These are phyloP conservation scores for Amanita molliuscula DNA, from an alignment of 768 basidiomycete species.

Conservation along the genomic window DNA sequence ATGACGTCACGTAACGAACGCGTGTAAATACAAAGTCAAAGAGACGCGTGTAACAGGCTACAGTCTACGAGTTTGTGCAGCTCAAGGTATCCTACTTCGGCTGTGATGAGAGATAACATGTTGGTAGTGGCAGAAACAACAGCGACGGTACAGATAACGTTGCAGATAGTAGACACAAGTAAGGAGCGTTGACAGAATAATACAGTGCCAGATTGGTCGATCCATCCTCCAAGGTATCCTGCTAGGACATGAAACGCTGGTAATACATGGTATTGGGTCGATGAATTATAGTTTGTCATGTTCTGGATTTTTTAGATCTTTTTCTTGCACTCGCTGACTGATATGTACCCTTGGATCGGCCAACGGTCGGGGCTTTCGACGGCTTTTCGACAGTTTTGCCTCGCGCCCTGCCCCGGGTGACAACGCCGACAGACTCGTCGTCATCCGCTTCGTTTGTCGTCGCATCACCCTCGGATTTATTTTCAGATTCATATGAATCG, in stretches of 20 bases:
- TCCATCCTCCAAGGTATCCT: slow-evolving; percentile 5
- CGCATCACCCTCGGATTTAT: slow-evolving; percentile 6
- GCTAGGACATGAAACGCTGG: neutral
- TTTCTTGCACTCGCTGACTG: neutral
- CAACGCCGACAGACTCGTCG: slow-evolving; percentile 18
- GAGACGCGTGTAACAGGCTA: neutral
- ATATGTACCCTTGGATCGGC: neutral
- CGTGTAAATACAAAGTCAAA: neutral
- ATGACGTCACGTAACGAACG: slow-evolving; percentile 7
- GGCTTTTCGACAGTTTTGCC: neutral
- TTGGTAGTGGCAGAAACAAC: neutral
- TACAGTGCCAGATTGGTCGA: slow-evolving; percentile 1
- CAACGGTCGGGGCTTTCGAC: neutral
- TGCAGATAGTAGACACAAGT: neutral
- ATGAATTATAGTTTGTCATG: neutral
- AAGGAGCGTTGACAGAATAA: neutral
- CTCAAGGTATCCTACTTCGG: neutral
- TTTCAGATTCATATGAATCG: slow-evolving; percentile 1
- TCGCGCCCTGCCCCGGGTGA: slow-evolving; percentile 27
- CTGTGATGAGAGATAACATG: neutral
- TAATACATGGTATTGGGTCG: neutral
- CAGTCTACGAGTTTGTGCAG: slow-evolving; percentile 2
- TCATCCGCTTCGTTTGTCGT: slow-evolving; percentile 10
- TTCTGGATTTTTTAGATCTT: slow-evolving; percentile 3
- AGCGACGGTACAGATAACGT: slow-evolving; percentile 3